Conservation (phyloP, 148 eudicot genomes). For the Spergularia marina region DNA sequence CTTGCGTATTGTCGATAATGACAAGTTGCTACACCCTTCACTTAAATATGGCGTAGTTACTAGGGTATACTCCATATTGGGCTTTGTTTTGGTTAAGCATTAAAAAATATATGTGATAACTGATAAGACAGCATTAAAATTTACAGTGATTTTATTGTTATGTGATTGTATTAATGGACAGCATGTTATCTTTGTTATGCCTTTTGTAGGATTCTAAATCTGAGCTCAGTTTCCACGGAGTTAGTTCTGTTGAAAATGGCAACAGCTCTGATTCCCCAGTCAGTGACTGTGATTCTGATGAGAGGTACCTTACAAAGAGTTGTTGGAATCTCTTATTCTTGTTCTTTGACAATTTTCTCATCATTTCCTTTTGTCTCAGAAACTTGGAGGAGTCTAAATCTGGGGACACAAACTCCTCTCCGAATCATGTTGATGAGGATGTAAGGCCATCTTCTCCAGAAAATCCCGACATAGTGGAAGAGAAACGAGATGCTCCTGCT, state of each 20-base stretch:
- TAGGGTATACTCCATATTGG: background rate
- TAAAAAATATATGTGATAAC: background rate
- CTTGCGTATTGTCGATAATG: background rate
- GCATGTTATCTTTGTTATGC: background rate
- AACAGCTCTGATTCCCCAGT: slow-evolving; percentile 30
- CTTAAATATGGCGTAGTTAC: background rate
- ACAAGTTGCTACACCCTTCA: background rate
- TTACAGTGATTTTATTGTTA: background rate
- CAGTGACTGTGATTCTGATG: slow-evolving; percentile 39
- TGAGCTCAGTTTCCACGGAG: slow-evolving; percentile 46
- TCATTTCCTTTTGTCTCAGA: slow-evolving; percentile 36
- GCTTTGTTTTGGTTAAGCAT: background rate
- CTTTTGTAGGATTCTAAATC: slow-evolving; percentile 45
- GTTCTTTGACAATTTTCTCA: slow-evolving; percentile 6
- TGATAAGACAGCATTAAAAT: background rate
- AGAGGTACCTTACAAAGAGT: slow-evolving; percentile 39
- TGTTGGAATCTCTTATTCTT: background rate
- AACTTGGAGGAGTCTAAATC: slow-evolving; percentile 35
- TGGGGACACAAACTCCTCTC: slow-evolving; percentile 41
- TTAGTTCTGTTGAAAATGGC: slow-evolving; percentile 35
- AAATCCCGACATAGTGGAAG: slow-evolving; percentile 36
- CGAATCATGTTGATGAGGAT: slow-evolving; percentile 37
- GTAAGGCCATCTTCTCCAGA: slow-evolving; percentile 36
- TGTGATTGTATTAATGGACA: background rate
- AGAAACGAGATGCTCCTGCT: slow-evolving; percentile 32